These are phyloP conservation scores for Citrus inodora DNA, from an alignment of 345 rosid species.

Conservation along the genomic window DNA sequence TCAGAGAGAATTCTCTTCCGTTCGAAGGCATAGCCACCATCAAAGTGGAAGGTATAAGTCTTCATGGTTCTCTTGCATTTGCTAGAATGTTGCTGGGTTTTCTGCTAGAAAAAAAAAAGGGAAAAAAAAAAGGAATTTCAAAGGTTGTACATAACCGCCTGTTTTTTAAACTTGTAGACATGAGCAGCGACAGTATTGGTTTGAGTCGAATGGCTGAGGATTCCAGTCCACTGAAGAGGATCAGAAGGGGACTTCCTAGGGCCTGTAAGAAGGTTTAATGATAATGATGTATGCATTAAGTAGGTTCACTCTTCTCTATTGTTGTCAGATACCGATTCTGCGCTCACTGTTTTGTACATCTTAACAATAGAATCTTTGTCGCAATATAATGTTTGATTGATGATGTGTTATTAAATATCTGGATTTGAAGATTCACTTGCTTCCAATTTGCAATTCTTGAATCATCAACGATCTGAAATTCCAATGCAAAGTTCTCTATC, in stretches of 20 bases:
- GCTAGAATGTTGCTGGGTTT: background rate
- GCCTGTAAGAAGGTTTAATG: constrained; percentile 12
- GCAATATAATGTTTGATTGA: background rate
- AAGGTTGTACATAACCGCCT: background rate
- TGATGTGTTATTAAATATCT: too few relatives aligned
- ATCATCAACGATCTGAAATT: too few relatives aligned
- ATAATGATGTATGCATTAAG: background rate
- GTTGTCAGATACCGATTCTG: background rate
- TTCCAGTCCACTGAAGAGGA: constrained; percentile 6
- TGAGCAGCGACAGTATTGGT: background rate
- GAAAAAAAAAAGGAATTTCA: too few relatives aligned
- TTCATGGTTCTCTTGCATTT: background rate
- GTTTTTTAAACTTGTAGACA: background rate
- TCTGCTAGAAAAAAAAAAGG: too few relatives aligned
- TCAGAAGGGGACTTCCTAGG: constrained; percentile 24
- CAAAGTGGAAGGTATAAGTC: constrained; percentile 14
- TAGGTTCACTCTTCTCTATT: background rate
- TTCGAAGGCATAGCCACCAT: background rate
- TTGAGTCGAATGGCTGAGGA: background rate
- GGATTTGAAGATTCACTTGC: background rate
- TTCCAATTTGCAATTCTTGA: background rate
- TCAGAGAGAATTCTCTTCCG: background rate
- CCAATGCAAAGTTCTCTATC: too few relatives aligned
- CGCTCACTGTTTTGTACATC: background rate
- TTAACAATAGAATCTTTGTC: background rate